These are phyloP conservation scores for Blastocystis sp. DNA, from an alignment of 352 stramenopile genomes.

Conservation along the genomic window DNA sequence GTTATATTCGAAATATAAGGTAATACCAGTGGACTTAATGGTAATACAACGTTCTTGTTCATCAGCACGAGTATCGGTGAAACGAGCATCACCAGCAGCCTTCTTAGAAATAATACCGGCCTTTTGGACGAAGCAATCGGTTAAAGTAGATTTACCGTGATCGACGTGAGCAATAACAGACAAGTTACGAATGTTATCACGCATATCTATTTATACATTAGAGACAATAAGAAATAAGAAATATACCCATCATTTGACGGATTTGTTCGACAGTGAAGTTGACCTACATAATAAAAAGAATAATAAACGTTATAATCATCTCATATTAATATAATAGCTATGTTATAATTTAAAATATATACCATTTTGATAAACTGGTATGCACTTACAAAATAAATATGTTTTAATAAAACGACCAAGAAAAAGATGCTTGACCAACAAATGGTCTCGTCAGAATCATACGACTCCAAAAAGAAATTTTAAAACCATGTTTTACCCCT, in stretches of 20 bases:
- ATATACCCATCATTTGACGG: constrained; percentile 62
- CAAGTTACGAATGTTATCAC: constrained; percentile 99
- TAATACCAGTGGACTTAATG: constrained; percentile 99
- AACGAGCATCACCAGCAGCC: constrained; percentile 85
- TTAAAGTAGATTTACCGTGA: constrained; percentile 98
- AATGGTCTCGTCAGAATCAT: too few relatives aligned
- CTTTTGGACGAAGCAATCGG: constrained; percentile 92
- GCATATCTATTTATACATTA: too few relatives aligned
- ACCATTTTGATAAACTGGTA: too few relatives aligned
- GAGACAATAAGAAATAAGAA: constrained; percentile 57
- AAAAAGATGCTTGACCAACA: too few relatives aligned
- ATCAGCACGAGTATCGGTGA: constrained; percentile 97
- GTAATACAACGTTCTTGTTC: constrained; percentile 98
- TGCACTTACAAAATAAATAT: too few relatives aligned
- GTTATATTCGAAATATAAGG: constrained; percentile 99
- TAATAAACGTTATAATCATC: too few relatives aligned
- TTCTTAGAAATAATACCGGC: constrained; percentile 94
- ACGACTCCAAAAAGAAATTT: too few relatives aligned
- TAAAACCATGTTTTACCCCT: too few relatives aligned
- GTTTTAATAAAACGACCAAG: too few relatives aligned
- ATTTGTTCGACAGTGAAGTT: constrained; percentile 99
- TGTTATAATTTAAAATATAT: too few relatives aligned
- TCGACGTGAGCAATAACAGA: constrained; percentile 99
- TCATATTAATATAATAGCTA: too few relatives aligned
- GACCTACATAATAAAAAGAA: constrained; percentile 60